A percentile compares a stretch with the other conserved stretches of the same genome.
phyloP scores from a whole-genome alignment of 108 stramenopile genomes.

The Parietichytrium sp. region DNA sequence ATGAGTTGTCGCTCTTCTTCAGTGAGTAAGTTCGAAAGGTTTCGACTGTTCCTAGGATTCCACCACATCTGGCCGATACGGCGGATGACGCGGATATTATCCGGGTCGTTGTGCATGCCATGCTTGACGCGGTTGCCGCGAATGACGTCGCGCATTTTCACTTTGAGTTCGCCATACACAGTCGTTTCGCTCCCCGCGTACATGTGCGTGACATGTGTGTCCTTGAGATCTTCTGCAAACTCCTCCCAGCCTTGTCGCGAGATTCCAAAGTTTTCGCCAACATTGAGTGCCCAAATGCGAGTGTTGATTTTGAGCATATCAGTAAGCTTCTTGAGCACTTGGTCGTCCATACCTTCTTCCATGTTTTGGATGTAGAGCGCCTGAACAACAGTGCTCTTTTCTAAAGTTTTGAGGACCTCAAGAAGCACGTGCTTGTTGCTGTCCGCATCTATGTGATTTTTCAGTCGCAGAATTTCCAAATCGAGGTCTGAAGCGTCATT shows the following conservation, averaged over 20 bases:
- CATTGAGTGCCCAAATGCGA: constrained; percentile 19
- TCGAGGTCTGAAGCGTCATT: not conserved
- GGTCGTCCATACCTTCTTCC: constrained; percentile 32
- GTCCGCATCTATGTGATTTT: constrained; percentile 30
- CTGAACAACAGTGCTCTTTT: not conserved
- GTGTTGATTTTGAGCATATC: not conserved
- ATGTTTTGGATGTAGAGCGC: constrained; percentile 40
- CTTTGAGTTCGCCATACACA: constrained; percentile 27
- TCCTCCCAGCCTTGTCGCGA: constrained; percentile 5
- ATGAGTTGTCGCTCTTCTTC: not conserved
- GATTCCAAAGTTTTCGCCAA: constrained; percentile 1
- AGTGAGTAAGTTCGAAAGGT: not conserved
- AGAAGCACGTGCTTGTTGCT: constrained; percentile 24
- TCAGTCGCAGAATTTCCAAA: not conserved
- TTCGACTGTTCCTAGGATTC: not conserved
- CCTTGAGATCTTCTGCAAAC: constrained; percentile 10
- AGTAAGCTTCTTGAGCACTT: not conserved
- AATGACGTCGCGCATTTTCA: constrained; percentile 17
- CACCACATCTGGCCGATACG: constrained; percentile 35
- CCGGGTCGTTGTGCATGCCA: not conserved
- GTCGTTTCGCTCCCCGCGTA: constrained; percentile 30
- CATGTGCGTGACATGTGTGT: constrained; percentile 19
- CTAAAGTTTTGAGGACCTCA: not conserved
- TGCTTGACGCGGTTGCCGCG: not conserved
- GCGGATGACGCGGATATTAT: not conserved